Percentiles rank a stretch among this genome's conserved stretches.
phyloP scores from a whole-genome alignment of 495 filamentous ascomycete genomes.

The Aspergillus sparsus region DNA sequence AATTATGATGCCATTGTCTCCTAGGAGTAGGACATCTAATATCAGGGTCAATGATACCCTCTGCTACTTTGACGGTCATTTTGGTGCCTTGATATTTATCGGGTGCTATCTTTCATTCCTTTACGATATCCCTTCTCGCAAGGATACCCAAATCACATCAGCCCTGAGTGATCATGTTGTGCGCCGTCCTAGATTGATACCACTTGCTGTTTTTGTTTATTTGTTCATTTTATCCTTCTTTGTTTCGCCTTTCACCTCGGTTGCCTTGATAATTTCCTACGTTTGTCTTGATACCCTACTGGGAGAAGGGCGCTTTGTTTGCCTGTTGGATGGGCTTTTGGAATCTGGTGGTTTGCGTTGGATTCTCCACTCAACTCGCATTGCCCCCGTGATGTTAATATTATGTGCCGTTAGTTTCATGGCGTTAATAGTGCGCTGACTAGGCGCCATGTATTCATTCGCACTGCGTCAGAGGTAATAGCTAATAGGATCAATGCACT shows the following conservation, averaged over 20 bases:
- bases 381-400: conserved; percentile 18
- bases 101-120: conserved; percentile 36
- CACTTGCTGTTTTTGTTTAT: conserved; percentile 36
- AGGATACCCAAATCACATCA: conserved; percentile 32
- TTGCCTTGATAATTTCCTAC: conserved; percentile 29
- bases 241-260: conserved; percentile 33
- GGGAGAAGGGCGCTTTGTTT: conserved; percentile 34
- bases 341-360: conserved; percentile 18
- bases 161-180: conserved; percentile 42
- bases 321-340: conserved; percentile 23
- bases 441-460: conserved; percentile 14
- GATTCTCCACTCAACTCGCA: conserved; percentile 23
- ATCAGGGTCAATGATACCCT: conserved; percentile 33
- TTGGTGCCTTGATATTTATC: conserved; percentile 27
- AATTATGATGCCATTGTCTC: conserved; percentile 23
- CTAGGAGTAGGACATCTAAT: neutral
- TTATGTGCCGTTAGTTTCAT: conserved; percentile 16
- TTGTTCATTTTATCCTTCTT: neutral
- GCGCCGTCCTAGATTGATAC: conserved; percentile 56
- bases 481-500: conserved; percentile 29
- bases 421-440: conserved; percentile 11
- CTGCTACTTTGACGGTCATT: conserved; percentile 31
- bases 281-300: conserved; percentile 42
- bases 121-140: conserved; percentile 43
- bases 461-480: conserved; percentile 28